These are phyloP conservation scores for Chlorella sp. DNA, from an alignment of 139 green algal species.

Conservation along the genomic window DNA sequence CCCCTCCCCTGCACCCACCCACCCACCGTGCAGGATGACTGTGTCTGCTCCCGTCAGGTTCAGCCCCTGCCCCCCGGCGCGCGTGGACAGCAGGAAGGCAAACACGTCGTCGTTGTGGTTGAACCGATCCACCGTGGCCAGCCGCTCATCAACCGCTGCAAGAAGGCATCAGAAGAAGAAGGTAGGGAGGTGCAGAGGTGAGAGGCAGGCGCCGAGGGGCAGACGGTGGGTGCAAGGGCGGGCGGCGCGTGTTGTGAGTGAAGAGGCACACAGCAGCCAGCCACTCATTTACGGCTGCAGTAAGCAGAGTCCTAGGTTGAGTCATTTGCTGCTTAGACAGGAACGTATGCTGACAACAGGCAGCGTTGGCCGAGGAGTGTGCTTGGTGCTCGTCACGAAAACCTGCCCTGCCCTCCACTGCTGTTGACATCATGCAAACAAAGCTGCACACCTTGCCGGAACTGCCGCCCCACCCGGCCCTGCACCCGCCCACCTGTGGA, in stretches of 20 bases:
- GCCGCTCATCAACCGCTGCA: conserved; percentile 75
- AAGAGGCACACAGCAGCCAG: not conserved
- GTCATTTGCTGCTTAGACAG: too few relatives aligned
- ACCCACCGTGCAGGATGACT: conserved; percentile 87
- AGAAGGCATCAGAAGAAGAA: not conserved
- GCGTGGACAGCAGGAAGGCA: conserved; percentile 93
- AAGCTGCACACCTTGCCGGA: too few relatives aligned
- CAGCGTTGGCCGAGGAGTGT: not conserved
- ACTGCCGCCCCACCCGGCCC: not conserved
- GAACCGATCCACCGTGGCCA: conserved; percentile 85
- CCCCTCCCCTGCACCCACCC: not conserved
- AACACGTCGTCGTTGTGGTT: conserved; percentile 81
- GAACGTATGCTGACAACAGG: not conserved
- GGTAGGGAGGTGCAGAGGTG: not conserved
- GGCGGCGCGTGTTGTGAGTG: not conserved
- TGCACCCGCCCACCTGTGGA: conserved; percentile 53
- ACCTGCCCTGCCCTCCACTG: too few relatives aligned
- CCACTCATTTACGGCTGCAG: not conserved
- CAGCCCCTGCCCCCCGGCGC: conserved; percentile 92
- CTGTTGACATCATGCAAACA: not conserved
- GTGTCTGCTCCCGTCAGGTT: conserved; percentile 97
- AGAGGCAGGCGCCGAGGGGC: too few relatives aligned
- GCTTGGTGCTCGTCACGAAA: not conserved
- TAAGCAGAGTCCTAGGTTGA: too few relatives aligned
- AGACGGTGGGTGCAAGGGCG: not conserved